Evolutionary conservation across 768 basidiomycete genomes (phyloP), one percentile per base, ranked within the genome.

Genomic region (Dacryopinax spathularia): DNA sequence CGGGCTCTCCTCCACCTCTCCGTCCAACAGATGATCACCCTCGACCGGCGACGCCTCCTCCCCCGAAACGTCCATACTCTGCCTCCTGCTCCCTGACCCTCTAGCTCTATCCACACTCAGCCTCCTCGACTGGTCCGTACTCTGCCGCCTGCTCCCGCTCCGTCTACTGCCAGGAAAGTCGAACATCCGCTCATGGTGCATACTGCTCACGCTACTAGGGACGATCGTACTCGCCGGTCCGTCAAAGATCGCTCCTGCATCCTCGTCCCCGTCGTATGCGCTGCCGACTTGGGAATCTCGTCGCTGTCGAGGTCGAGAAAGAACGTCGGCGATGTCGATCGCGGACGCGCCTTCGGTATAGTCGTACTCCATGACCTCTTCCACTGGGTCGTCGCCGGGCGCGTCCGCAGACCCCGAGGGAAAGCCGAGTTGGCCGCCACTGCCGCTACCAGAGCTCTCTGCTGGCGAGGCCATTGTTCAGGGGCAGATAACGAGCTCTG

Each of bases 331-430:
- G 43, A 94, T 90, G 65, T 91, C 91, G 33, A 83, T 76, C 6
- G 83, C 78, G 12, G 88, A 86, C 34, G 91, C 91, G 37, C 89
- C 90, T 68, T 93, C 91, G 1, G 91, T 91, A 72, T 93, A 93
- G 75, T 93, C 91, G 60, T 64, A 68, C 60, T 33, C 18, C 12
- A 27, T 36, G 60, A n/a, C 15, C 34, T 60, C 33, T 9, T 60
- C 33, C n/a, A n/a, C 60, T 16, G 10, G 33, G 4, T 18, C 60
- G 9, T 34, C 60, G 60, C 33, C 12, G 15, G 59, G 29, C 10
- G 13, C 9, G 2, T 33, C 18, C 4, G 60, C 33, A n/a, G 36
- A 29, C 25, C 9, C 25, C 13, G 15, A 9, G 48, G 48, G 48
- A 56, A 56, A 4, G 48, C 25, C 48, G 10, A 3, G 22, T 10